Conservation (phyloP, 352 stramenopile species). For the Phytophthora citricola region DNA sequence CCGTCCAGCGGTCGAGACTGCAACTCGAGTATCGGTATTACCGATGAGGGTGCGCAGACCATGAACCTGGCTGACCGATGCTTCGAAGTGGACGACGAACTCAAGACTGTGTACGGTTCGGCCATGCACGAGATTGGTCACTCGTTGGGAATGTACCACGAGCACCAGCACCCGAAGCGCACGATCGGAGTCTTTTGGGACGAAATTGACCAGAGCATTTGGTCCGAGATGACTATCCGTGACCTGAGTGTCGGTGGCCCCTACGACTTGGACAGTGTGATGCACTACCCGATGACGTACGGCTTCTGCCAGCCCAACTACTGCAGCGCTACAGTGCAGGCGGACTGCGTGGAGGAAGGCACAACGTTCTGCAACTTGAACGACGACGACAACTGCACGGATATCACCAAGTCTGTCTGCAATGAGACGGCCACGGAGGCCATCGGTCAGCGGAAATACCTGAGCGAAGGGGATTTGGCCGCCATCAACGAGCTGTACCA, state of each 20-base stretch:
- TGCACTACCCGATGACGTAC: conserved; percentile 84
- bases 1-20: conserved; percentile 71
- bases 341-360: conserved; percentile 55
- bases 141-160: conserved; percentile 79
- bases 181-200: conserved; percentile 80
- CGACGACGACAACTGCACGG: conserved; percentile 66
- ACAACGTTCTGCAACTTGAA: conserved; percentile 82
- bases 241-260: conserved; percentile 68
- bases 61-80: conserved; percentile 82
- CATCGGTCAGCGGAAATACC: conserved; percentile 73
- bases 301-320: conserved; percentile 76
- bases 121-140: conserved; percentile 88
- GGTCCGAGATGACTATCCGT: conserved; percentile 74
- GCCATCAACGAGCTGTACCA: conserved; percentile 55
- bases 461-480: conserved; percentile 51
- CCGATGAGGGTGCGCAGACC: conserved; percentile 60
- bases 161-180: conserved; percentile 81
- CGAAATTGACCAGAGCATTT: conserved; percentile 74
- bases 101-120: conserved; percentile 78
- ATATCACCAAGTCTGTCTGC: conserved; percentile 65
- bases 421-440: conserved; percentile 56
- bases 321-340: conserved; percentile 48
- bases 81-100: conserved; percentile 75
- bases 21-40: conserved; percentile 83
- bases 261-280: conserved; percentile 78